Conservation (phyloP, 805 yeast genomes). For the Ogataea saltuana region DNA sequence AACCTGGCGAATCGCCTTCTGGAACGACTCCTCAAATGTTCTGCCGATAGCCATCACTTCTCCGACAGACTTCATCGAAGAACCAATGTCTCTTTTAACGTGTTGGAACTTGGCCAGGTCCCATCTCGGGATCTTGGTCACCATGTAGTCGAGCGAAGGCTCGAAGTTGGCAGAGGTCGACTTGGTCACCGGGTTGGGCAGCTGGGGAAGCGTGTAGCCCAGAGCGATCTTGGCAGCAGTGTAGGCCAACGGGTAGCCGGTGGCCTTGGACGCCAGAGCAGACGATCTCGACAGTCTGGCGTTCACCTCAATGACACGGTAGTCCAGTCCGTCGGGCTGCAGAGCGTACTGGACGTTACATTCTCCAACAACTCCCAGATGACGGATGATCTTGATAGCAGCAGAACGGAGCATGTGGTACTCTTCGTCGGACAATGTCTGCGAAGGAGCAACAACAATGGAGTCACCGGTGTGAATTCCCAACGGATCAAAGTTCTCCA, state of each 20-base stretch:
- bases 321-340: constrained; percentile 93
- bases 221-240: constrained; percentile 97
- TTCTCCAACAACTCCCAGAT: constrained; percentile 98
- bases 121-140: constrained; percentile 98
- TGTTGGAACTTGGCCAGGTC: constrained; percentile 94
- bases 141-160: constrained; percentile 95
- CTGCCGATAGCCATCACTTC: constrained; percentile 99
- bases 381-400: constrained; percentile 96
- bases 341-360: constrained; percentile 97
- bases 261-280: constrained; percentile 97
- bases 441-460: constrained; percentile 98
- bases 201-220: constrained; percentile 91
- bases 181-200: constrained; percentile 95
- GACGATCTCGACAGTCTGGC: constrained; percentile 97
- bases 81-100: constrained; percentile 90
- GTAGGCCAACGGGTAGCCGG: constrained; percentile 97
- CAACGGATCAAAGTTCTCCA: constrained; percentile 98
- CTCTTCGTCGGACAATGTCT: constrained; percentile 94
- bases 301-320: constrained; percentile 95
- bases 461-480: constrained; percentile 99
- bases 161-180: constrained; percentile 96
- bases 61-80: constrained; percentile 98
- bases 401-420: constrained; percentile 97
- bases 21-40: constrained; percentile 95
- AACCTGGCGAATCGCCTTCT: constrained; percentile 94